Conservation (phyloP, 345 rosid genomes). For the Acer yangbiense region DNA sequence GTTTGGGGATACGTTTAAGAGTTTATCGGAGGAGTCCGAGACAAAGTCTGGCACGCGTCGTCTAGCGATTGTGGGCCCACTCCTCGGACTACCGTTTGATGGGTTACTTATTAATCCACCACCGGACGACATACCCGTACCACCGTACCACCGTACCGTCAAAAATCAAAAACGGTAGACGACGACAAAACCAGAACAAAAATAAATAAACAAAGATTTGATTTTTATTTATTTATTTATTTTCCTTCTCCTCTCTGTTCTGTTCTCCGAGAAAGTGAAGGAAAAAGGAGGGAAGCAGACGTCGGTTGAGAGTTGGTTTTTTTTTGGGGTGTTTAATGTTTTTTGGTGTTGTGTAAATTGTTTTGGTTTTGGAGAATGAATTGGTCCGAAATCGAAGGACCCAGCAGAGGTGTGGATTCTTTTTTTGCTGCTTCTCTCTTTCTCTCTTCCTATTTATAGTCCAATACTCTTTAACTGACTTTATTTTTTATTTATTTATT, state of each 20-base stretch:
- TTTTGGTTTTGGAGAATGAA: not conserved
- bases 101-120: constrained; percentile 46
- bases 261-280: not conserved
- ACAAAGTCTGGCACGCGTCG: constrained; percentile 61
- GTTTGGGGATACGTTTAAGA: constrained; percentile 25
- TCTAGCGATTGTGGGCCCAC: constrained; percentile 57
- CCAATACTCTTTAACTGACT: too few relatives aligned
- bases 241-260: not conserved
- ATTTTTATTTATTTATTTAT: not conserved
- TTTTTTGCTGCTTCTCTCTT: not conserved
- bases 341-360: not conserved
- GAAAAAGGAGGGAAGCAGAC: not conserved
- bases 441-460: constrained; percentile 16
- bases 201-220: too few relatives aligned
- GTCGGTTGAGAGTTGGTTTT: not conserved
- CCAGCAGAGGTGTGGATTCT: not conserved
- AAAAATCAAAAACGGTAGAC: too few relatives aligned
- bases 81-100: constrained; percentile 51
- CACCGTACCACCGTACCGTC: not conserved
- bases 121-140: constrained; percentile 54
- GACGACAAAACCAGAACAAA: too few relatives aligned
- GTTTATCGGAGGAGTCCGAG: constrained; percentile 34
- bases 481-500: too few relatives aligned
- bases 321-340: not conserved
- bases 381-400: constrained; percentile 7